Conservation (phyloP, 805 yeast species). For the Candida nemodendra region DNA sequence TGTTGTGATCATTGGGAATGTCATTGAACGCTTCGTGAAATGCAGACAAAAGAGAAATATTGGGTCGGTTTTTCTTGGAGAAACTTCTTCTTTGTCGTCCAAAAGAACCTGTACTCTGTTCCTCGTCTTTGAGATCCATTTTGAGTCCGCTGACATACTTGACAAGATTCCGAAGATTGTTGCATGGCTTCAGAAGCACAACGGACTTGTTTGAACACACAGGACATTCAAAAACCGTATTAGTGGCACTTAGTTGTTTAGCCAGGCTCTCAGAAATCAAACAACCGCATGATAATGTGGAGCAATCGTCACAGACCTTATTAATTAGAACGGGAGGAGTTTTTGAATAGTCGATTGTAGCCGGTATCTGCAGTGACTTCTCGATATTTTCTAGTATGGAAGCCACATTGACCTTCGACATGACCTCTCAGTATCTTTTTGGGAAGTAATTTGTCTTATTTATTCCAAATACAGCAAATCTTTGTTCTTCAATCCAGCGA, state of each 20-base stretch:
- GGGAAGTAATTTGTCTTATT: no score
- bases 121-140: slow-evolving; percentile 11
- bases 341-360: slow-evolving; percentile 23
- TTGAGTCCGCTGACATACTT: slow-evolving; percentile 12
- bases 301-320: slow-evolving; percentile 27
- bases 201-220: slow-evolving; percentile 29
- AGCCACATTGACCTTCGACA: slow-evolving; percentile 11
- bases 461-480: no score
- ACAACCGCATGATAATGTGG: slow-evolving; percentile 41
- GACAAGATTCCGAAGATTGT: slow-evolving; percentile 32
- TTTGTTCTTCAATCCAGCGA: no score
- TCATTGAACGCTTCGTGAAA: slow-evolving; percentile 37
- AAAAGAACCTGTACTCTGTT: slow-evolving; percentile 3
- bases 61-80: slow-evolving; percentile 11
- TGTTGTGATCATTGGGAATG: slow-evolving; percentile 13
- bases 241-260: slow-evolving; percentile 18
- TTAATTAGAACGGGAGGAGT: slow-evolving; percentile 21
- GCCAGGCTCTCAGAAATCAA: slow-evolving; percentile 35
- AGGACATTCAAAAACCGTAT: slow-evolving; percentile 35
- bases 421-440: no score
- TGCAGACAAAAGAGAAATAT: slow-evolving; percentile 32
- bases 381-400: slow-evolving; percentile 19
- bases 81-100: slow-evolving; percentile 8
- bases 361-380: slow-evolving; percentile 20
- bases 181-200: slow-evolving; percentile 32